Evolutionary conservation across 2,329 filamentous ascomycete species (phyloP).

Genomic region (Alternaria sp.): DNA sequence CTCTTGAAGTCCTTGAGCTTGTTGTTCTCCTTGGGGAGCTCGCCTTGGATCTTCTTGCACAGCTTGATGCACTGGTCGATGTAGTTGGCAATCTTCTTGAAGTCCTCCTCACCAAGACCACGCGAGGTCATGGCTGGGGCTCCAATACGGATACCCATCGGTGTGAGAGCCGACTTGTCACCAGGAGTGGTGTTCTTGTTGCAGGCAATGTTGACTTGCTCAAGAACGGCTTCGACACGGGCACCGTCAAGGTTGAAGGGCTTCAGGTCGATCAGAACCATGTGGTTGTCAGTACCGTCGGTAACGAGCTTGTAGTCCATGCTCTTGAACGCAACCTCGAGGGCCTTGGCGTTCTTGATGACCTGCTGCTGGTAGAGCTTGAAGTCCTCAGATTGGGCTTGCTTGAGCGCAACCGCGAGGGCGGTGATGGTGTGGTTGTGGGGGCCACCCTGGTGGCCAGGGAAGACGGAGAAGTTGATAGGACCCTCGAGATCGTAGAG

Average conservation of each 20-base stretch:
- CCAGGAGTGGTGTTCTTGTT: constrained; percentile 99
- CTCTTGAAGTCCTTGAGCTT: constrained; percentile 99
- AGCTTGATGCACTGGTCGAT: constrained; percentile 90
- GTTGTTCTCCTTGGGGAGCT: constrained; percentile 95
- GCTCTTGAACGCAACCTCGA: constrained; percentile 72
- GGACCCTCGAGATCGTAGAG: constrained; percentile 90
- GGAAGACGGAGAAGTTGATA: constrained; percentile 97
- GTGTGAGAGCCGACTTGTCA: constrained; percentile 91
- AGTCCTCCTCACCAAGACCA: constrained; percentile 90
- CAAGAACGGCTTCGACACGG: constrained; percentile 87
- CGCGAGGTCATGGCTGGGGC: constrained; percentile 98
- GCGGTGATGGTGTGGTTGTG: constrained; percentile 99
- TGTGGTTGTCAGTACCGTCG: constrained; percentile 96
- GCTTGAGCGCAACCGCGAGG: constrained; percentile 91
- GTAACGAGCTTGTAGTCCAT: constrained; percentile 90
- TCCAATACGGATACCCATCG: constrained; percentile 91
- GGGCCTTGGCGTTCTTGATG: constrained; percentile 87
- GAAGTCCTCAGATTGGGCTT: constrained; percentile 90
- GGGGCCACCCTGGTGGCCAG: constrained; percentile 95
- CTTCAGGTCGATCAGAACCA: constrained; percentile 92
- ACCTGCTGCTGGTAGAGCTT: constrained; percentile 91
- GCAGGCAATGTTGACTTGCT: constrained; percentile 93
- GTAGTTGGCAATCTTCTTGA: constrained; percentile 80
- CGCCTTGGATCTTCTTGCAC: constrained; percentile 84
- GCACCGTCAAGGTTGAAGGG: constrained; percentile 87